Evolutionary conservation across 495 filamentous ascomycete genomes (phyloP), one percentile per base, ranked within the genome.

Genomic region (Penicillium mononematosum): DNA sequence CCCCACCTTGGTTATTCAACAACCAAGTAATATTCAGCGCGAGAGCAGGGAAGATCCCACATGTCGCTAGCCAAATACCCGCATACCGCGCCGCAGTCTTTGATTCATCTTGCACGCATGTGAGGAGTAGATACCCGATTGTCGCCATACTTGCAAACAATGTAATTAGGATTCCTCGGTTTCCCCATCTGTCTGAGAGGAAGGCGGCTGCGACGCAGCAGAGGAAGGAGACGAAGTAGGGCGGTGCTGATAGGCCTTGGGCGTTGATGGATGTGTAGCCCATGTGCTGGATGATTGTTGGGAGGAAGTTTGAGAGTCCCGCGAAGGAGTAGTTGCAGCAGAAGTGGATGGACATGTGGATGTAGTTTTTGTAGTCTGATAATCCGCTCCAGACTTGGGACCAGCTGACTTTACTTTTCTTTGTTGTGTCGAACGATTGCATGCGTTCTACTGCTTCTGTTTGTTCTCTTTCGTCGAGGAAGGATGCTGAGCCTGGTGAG

Each of bases 231-330:
- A 85, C 69, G 55, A 93, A 80, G 69, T 89, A 92, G 4, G 88
- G 88, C 2, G 88, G 89, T 0, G 87, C 86, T 17, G 83, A 83
- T 14, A 92, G 81, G 0, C 86, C 88, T 66, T 93, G 89, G 0
- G 88, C 81, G 50, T 84, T 76, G 43, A 89, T 76, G 3, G 75
- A 66, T 7, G 75, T 80, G 68, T 83, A 90, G 8, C 87, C 88
- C 85, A 90, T 88, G 32, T 81, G 76, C 45, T 79, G 70, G 10
- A 90, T 75, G 63, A 91, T 88, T 12, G 86, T 83, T 0, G 89
- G 89, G 1, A 92, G 77, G 65, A 91, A 92, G 1, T 90, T 86
- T 5, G 89, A 88, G 9, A 93, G 48, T 0, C 61, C 63, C 0
- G 66, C 61, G 45, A 65, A 31, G 9, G 8, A 31, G 9, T 31